phyloP scores from a whole-genome alignment of 148 eudicot species.

The Camellia sinensis region DNA sequence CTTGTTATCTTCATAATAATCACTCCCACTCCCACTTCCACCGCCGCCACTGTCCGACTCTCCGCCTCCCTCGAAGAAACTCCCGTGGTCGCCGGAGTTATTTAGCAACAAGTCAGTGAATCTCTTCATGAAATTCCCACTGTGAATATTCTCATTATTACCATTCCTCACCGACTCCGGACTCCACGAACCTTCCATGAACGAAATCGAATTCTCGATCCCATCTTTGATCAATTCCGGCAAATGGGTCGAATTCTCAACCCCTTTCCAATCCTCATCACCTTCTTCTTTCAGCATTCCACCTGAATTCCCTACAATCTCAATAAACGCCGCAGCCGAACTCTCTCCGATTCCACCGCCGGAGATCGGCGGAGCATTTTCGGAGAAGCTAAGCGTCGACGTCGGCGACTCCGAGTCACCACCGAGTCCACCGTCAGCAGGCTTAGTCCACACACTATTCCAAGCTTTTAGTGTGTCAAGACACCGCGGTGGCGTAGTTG shows the following conservation, averaged over 20 bases:
- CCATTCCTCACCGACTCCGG: conserved; percentile 16
- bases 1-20: conserved; percentile 61
- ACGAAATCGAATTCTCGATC: conserved; percentile 31
- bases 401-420: conserved; percentile 63
- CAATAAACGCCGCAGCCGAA: conserved; percentile 36
- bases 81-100: conserved; percentile 21
- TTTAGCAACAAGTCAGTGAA: conserved; percentile 74
- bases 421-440: background rate
- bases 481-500: conserved; percentile 33
- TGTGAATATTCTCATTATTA: background rate
- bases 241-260: conserved; percentile 15
- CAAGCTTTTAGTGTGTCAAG: conserved; percentile 61
- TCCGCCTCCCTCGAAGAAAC: conserved; percentile 20
- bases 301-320: conserved; percentile 44
- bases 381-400: conserved; percentile 67
- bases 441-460: conserved; percentile 34
- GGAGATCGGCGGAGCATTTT: conserved; percentile 23
- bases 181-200: conserved; percentile 28
- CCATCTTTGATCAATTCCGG: conserved; percentile 21
- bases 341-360: conserved; percentile 16
- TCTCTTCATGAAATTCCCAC: conserved; percentile 49
- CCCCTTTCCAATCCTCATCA: conserved; percentile 24
- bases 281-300: conserved; percentile 46
- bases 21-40: conserved; percentile 24
- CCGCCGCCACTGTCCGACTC: conserved; percentile 23